Evolutionary conservation across 352 stramenopile species (phyloP).

Genomic region (Phytophthora foliorum): DNA sequence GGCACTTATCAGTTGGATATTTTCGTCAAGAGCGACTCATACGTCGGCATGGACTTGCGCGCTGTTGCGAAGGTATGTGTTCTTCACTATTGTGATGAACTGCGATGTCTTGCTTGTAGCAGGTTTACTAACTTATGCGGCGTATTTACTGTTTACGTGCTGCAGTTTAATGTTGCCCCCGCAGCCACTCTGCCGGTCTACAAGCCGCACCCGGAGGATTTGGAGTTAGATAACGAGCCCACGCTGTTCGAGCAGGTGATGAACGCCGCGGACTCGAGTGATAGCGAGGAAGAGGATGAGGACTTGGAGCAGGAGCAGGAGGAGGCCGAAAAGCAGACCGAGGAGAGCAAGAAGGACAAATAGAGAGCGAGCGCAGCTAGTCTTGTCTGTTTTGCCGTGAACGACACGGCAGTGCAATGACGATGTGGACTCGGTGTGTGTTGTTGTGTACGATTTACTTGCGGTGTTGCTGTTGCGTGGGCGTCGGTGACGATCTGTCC

Average conservation of each 20-base stretch:
- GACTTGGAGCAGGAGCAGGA: slow-evolving; percentile 53
- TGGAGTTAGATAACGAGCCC: slow-evolving; percentile 99
- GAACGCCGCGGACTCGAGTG: slow-evolving; percentile 86
- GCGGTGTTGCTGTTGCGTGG: slow-evolving; percentile 2
- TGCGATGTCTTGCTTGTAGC: not conserved
- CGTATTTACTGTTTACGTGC: slow-evolving; percentile 11
- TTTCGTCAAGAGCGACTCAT: slow-evolving; percentile 98
- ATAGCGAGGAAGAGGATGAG: slow-evolving; percentile 88
- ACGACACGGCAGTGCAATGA: slow-evolving; percentile 30
- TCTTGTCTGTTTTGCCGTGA: slow-evolving; percentile 42
- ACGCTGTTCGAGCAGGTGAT: slow-evolving; percentile 99
- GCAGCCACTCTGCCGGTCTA: slow-evolving; percentile 95
- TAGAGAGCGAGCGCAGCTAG: slow-evolving; percentile 51
- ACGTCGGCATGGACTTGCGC: slow-evolving; percentile 97
- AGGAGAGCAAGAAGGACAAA: slow-evolving; percentile 79
- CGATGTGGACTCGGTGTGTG: slow-evolving; percentile 33
- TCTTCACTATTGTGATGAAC: not conserved
- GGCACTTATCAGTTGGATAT: slow-evolving; percentile 98
- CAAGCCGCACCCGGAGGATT: slow-evolving; percentile 97
- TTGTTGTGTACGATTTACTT: slow-evolving; percentile 30
- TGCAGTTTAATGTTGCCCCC: slow-evolving; percentile 94
- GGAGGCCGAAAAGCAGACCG: slow-evolving; percentile 61
- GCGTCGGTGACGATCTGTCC: not conserved
- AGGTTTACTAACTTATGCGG: slow-evolving; percentile 8
- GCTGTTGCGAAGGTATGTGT: slow-evolving; percentile 84